Conservation (phyloP, 208 protist species). For the Crithidia expoeki region DNA sequence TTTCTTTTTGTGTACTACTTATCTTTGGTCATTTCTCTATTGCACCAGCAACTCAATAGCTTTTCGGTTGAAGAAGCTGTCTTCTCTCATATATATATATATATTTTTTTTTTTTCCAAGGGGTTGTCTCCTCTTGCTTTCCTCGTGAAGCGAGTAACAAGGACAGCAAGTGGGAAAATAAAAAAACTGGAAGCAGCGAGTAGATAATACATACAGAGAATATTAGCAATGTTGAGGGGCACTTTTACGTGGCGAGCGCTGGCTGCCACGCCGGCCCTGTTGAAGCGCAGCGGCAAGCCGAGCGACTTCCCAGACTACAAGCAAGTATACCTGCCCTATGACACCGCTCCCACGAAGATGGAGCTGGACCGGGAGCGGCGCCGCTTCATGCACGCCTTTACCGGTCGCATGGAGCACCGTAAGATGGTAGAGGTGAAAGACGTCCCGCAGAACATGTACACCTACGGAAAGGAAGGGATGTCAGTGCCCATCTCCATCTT, state of each 20-base stretch:
- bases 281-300: conserved; percentile 85
- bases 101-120: too few relatives aligned
- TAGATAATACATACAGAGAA: not conserved
- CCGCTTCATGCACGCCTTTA: conserved; percentile 71
- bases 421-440: conserved; percentile 87
- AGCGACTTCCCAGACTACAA: conserved; percentile 82
- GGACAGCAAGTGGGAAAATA: not conserved
- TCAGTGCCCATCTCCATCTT: conserved; percentile 90
- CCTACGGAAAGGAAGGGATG: conserved; percentile 93
- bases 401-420: conserved; percentile 75
- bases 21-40: too few relatives aligned
- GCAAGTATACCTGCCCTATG: conserved; percentile 88
- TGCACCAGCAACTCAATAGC: too few relatives aligned
- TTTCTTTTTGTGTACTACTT: too few relatives aligned
- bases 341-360: conserved; percentile 74
- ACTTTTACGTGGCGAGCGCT: conserved; percentile 8
- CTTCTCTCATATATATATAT: too few relatives aligned
- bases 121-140: too few relatives aligned
- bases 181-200: not conserved
- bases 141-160: too few relatives aligned
- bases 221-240: conserved; percentile 1
- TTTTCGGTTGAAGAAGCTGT: too few relatives aligned
- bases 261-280: conserved; percentile 31
- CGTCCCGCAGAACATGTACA: conserved; percentile 91
- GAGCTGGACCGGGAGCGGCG: conserved; percentile 79